Conservation (phyloP, 495 filamentous ascomycete genomes). For the Chaetomidium leptoderma region DNA sequence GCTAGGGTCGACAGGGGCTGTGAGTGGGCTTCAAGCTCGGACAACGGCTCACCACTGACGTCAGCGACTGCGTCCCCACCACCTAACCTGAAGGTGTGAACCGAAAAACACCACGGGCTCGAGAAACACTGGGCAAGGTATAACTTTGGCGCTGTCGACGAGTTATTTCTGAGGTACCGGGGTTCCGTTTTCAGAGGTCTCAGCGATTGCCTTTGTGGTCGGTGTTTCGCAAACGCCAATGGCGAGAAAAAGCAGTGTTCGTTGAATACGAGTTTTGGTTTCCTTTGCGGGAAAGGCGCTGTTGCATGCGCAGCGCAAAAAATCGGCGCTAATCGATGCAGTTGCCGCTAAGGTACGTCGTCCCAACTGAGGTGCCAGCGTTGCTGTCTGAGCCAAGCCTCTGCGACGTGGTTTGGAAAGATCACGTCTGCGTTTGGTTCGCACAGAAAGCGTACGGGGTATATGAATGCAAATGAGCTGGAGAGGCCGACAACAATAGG, state of each 20-base stretch:
- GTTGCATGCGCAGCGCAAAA: conserved; percentile 9
- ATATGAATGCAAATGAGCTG: neutral
- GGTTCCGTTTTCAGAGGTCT: neutral
- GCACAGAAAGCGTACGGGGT: neutral
- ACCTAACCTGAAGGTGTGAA: neutral
- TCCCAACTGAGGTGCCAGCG: conserved; percentile 4
- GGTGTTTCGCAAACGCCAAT: neutral
- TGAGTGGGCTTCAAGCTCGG: conserved; percentile 4
- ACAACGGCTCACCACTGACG: conserved; percentile 16
- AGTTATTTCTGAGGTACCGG: neutral
- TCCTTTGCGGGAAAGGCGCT: neutral
- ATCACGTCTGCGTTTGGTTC: neutral
- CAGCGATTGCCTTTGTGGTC: too few relatives aligned
- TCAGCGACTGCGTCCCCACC: conserved; percentile 2
- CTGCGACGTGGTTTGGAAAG: neutral
- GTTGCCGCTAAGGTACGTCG: neutral
- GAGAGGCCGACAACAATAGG: neutral
- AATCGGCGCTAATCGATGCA: conserved; percentile 15
- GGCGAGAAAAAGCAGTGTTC: neutral
- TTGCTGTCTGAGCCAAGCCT: neutral
- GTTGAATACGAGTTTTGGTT: conserved; percentile 18
- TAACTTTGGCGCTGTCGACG: neutral
- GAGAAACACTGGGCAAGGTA: neutral
- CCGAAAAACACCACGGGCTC: neutral
- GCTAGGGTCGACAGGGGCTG: conserved; percentile 11